Base-by-base conservation (phyloP, 2,329 filamentous ascomycete species). In the Thielaviopsis populi region DNA sequence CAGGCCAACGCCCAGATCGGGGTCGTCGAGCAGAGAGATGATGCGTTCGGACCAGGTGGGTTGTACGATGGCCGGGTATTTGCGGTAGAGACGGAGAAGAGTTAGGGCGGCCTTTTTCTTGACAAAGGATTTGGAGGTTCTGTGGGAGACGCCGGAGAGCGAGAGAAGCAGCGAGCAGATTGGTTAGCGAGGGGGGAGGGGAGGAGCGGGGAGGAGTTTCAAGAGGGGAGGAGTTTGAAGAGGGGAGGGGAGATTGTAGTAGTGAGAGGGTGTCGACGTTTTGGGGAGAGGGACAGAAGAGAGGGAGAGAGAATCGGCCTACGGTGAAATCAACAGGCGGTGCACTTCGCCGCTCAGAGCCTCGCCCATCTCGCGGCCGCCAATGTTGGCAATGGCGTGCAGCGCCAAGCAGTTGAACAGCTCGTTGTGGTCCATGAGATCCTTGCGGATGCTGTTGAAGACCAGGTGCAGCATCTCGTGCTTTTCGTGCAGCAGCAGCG, bases 101-200 rank as follows among this genome's bases (percentile, higher is more conserved):
- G 94, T 99, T 62, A 99, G 78, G 6, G 94, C 94, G 1, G 94
- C 92, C 80, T 99, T 99, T 77, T 99, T 99, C 81, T 99, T 99
- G 66, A 99, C 94, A 69, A 99, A 99, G 0, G 94, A 86, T 75
- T 97, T 99, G 0, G 92, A 97, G 7, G 79, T 79, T 58, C 78
- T 79, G 66, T 5, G 63, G 56, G 24, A 27, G 4, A 59, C 62
- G 68, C 48, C 59, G 56, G 22, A 53, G n/a, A n/a, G n/a, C n/a
- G n/a, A n/a, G n/a, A n/a, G n/a, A n/a, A n/a, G n/a, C n/a, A n/a
- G n/a, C n/a, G n/a, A n/a, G n/a, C n/a, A n/a, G 24, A 30, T 30
- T 2, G 30, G 53, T 27, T 24, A 2, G 6, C 4, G 24, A 11
- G 13, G 30, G 27, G 30, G 50, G 65, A 46, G 61, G 46, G 8